Base-by-base conservation (phyloP, 78 protist genomes). In the Dictyostelium purpureum region DNA sequence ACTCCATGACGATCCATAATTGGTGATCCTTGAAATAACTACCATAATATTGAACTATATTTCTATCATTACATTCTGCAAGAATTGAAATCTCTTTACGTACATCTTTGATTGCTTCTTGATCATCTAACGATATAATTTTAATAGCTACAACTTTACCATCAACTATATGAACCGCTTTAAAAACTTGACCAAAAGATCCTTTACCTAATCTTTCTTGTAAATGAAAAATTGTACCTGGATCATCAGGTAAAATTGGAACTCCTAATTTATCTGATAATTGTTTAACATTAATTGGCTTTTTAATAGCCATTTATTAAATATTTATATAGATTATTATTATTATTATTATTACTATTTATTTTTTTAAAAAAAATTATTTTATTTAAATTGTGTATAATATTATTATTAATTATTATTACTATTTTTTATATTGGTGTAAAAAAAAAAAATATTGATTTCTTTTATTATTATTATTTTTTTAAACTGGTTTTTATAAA, bases 1-100 rank as follows among this genome's bases (percentile, higher is more conserved):
- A 99, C 77, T 99, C 99, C 99, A 98, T 98, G 4, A 97, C 94
- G 3, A 98, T 98, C 94, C 89, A 88, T 12, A 88, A 54, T 42
- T 79, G 88, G 42, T 88, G 94, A 56, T 79, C 94, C 66, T 79
- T 77, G 57, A 88, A 88, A 63, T 88, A 79, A 45, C 94, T 88
- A 2, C 88, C 89, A 70, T 43, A 78, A 42, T 77, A 77, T 56
- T 65, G 63, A 6, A 88, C 88, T 24, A 88, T 79, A 54, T 88
- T 78, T 47, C 70, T 31, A n/a, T 88, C 87, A 21, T 78, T 79
- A 42, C 92, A 85, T 45, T 85, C 92, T 2, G 92, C 79, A 19
- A 85, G 52, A 45, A 85, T 85, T 2, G 63, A 45, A 4, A 85
- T 85, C 49, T 85, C 92, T 33, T 85, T 85, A 42, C 75, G 26